phyloP scores from a whole-genome alignment of 2,329 filamentous ascomycete genomes.

The Leptodontidium sp. region DNA sequence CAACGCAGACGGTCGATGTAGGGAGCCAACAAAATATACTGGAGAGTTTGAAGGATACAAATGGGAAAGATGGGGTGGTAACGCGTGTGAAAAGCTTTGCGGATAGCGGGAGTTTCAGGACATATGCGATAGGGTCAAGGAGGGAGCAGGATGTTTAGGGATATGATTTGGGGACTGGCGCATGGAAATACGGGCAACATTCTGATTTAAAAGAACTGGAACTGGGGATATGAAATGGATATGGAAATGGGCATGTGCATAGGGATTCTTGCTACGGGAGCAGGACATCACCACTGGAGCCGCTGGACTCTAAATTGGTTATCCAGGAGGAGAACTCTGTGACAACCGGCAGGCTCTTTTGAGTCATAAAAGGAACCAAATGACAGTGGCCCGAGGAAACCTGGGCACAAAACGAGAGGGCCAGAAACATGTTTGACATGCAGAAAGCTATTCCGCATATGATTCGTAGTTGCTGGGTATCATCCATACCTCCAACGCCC shows the following conservation, averaged over 20 bases:
- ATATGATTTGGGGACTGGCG: background rate
- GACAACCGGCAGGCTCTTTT: no score
- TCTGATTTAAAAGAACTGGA: background rate
- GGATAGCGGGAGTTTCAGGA: background rate
- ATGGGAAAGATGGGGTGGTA: background rate
- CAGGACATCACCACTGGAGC: no score
- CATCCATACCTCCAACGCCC: background rate
- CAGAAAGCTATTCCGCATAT: background rate
- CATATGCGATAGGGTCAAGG: background rate
- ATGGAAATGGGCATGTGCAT: background rate
- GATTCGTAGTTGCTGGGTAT: constrained; percentile 7
- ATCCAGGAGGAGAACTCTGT: no score
- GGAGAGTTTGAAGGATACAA: background rate
- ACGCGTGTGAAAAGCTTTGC: background rate
- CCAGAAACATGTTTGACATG: background rate
- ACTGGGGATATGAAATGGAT: background rate
- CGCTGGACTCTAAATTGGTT: no score
- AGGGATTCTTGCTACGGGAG: no score
- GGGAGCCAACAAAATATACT: background rate
- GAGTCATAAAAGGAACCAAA: no score
- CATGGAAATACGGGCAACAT: background rate
- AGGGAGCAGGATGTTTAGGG: background rate
- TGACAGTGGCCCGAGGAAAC: no score
- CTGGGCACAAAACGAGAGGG: no score
- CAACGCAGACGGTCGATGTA: background rate